These are phyloP conservation scores for Tremella yokohamensis DNA, from an alignment of 768 basidiomycete species.

Conservation along the genomic window DNA sequence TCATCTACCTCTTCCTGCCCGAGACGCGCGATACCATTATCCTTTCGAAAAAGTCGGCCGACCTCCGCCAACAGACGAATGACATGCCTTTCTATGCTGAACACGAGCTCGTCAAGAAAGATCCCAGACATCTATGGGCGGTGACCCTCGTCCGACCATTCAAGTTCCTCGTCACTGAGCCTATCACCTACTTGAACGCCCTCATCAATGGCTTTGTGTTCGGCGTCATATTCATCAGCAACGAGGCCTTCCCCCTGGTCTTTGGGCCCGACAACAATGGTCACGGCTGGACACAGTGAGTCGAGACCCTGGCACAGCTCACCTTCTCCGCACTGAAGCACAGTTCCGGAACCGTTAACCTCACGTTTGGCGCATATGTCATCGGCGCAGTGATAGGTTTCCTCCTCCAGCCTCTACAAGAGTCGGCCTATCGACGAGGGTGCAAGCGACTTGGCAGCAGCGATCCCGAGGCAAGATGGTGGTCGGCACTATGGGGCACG, in stretches of 20 bases:
- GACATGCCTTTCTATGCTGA: conserved; percentile 28
- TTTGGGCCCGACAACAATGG: conserved; percentile 40
- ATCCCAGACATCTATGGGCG: conserved; percentile 34
- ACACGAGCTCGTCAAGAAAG: conserved; percentile 37
- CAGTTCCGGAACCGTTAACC: conserved; percentile 32
- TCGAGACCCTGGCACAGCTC: neutral
- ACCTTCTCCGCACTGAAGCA: no score
- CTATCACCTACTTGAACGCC: conserved; percentile 40
- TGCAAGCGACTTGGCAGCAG: conserved; percentile 14
- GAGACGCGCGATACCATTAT: conserved; percentile 41
- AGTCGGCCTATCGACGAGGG: conserved; percentile 24
- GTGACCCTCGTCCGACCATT: conserved; percentile 41
- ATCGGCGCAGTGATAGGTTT: conserved; percentile 35
- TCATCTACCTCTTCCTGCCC: conserved; percentile 31
- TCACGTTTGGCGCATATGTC: conserved; percentile 37
- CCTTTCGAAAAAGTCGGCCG: conserved; percentile 18
- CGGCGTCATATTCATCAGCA: conserved; percentile 42
- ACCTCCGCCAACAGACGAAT: conserved; percentile 29
- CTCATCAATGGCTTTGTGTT: conserved; percentile 41
- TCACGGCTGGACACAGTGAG: conserved; percentile 38
- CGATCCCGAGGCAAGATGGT: conserved; percentile 40
- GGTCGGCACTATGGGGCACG: conserved; percentile 34
- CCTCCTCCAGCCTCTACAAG: conserved; percentile 31
- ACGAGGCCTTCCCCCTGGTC: conserved; percentile 40
- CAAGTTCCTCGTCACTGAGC: conserved; percentile 41